Conservation (phyloP, 495 filamentous ascomycete species). For the Tetracladium setigerum region DNA sequence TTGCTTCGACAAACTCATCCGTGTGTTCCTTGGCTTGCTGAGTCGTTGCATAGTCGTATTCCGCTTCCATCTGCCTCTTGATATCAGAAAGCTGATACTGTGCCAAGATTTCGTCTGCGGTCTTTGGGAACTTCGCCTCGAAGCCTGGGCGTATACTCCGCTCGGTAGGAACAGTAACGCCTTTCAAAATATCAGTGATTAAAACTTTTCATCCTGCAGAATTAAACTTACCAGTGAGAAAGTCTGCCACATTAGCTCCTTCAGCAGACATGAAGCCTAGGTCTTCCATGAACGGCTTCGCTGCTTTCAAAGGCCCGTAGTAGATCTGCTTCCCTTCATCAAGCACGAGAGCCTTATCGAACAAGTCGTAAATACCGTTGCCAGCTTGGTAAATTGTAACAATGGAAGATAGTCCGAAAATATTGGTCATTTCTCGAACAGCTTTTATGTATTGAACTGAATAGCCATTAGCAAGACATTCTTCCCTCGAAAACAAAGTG, state of each 20-base stretch:
- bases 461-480: slow-evolving; percentile 4
- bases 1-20: slow-evolving; percentile 54
- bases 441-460: slow-evolving; percentile 32
- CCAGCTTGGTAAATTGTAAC: slow-evolving; percentile 64
- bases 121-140: slow-evolving; percentile 58
- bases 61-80: slow-evolving; percentile 22
- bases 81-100: slow-evolving; percentile 30
- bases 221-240: slow-evolving; percentile 37
- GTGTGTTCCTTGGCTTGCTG: slow-evolving; percentile 35
- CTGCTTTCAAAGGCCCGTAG: slow-evolving; percentile 56
- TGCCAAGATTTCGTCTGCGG: slow-evolving; percentile 54
- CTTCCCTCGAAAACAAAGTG: too few relatives aligned
- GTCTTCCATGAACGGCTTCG: slow-evolving; percentile 60
- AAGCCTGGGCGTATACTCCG: slow-evolving; percentile 54
- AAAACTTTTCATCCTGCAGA: too few relatives aligned
- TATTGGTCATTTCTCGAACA: slow-evolving; percentile 39
- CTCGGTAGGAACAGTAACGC: slow-evolving; percentile 56
- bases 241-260: slow-evolving; percentile 61
- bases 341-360: slow-evolving; percentile 56
- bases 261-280: slow-evolving; percentile 60
- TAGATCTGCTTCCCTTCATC: slow-evolving; percentile 60
- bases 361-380: slow-evolving; percentile 58
- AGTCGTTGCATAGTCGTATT: slow-evolving; percentile 42
- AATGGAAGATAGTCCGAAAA: slow-evolving; percentile 37
- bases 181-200: slow-evolving; percentile 9